Evolutionary conservation across 495 filamentous ascomycete genomes (phyloP).

Genomic region (Hyaloscypha variabilis): DNA sequence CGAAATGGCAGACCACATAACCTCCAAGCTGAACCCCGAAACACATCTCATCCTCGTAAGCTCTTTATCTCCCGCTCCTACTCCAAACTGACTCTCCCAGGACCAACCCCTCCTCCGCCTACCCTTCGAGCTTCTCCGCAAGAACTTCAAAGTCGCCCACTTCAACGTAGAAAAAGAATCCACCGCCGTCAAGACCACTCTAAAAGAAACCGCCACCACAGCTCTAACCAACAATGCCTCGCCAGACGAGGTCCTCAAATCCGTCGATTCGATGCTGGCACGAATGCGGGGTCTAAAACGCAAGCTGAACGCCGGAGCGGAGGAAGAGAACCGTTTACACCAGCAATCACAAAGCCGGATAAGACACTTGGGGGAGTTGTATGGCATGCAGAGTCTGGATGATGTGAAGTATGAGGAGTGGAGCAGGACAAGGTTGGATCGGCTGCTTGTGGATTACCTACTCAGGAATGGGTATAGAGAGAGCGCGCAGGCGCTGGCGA

Average conservation of each 20-base stretch:
- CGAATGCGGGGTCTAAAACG: conserved; percentile 84
- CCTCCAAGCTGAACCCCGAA: conserved; percentile 62
- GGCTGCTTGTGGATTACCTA: conserved; percentile 88
- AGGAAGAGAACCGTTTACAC: conserved; percentile 76
- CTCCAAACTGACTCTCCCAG: conserved; percentile 56
- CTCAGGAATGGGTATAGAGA: conserved; percentile 79
- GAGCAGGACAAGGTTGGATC: conserved; percentile 78
- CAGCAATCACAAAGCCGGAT: conserved; percentile 75
- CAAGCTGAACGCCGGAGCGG: conserved; percentile 76
- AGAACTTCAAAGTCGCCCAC: conserved; percentile 90
- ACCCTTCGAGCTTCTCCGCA: conserved; percentile 85
- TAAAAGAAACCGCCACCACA: conserved; percentile 70
- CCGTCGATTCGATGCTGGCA: conserved; percentile 80
- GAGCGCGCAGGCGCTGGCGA: conserved; percentile 74
- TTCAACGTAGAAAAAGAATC: conserved; percentile 79
- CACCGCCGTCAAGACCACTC: conserved; percentile 64
- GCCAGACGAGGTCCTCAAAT: conserved; percentile 69
- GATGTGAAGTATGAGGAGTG: conserved; percentile 95
- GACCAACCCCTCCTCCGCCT: conserved; percentile 95
- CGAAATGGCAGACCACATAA: conserved; percentile 35
- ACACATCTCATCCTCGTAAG: conserved; percentile 31
- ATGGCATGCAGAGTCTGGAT: conserved; percentile 76
- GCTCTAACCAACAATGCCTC: conserved; percentile 61
- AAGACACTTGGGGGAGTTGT: conserved; percentile 76
- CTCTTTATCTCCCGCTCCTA: conserved; percentile 1